phyloP scores from a whole-genome alignment of 306 rosid genomes.

The Comarum palustre region DNA sequence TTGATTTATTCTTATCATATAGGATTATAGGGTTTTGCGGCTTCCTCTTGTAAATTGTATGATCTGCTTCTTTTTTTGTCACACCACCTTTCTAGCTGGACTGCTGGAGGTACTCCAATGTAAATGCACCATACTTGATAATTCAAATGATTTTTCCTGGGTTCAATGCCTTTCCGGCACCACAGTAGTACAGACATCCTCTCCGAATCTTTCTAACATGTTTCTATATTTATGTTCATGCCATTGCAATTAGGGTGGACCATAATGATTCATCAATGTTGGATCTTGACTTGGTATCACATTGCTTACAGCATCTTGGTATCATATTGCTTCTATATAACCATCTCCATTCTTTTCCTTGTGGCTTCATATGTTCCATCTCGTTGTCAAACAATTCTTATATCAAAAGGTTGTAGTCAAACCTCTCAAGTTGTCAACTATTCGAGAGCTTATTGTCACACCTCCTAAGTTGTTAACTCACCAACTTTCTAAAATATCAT shows the following conservation, averaged over 20 bases:
- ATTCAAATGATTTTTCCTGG: constrained; percentile 15
- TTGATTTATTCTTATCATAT: constrained; percentile 19
- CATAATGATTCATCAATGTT: background rate
- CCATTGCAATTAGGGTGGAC: background rate
- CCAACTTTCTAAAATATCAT: background rate
- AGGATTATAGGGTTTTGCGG: constrained; percentile 17
- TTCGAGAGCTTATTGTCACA: background rate
- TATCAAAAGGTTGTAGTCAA: background rate
- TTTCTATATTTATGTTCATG: background rate
- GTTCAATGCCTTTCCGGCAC: background rate
- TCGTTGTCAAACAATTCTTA: background rate
- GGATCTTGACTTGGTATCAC: background rate
- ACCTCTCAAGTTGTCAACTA: background rate
- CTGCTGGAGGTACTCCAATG: constrained; percentile 22
- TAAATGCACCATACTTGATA: constrained; percentile 27
- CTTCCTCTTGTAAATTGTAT: constrained; percentile 22
- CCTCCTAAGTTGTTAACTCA: background rate
- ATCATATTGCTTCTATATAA: background rate
- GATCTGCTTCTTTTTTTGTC: background rate
- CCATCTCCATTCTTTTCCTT: background rate
- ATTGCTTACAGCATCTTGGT: background rate
- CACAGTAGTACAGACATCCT: background rate
- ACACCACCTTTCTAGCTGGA: constrained; percentile 4
- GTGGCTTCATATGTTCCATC: background rate
- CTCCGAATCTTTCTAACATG: background rate